Base-by-base conservation (phyloP, 768 basidiomycete species). In the Coprinopsis strossmayeri region DNA sequence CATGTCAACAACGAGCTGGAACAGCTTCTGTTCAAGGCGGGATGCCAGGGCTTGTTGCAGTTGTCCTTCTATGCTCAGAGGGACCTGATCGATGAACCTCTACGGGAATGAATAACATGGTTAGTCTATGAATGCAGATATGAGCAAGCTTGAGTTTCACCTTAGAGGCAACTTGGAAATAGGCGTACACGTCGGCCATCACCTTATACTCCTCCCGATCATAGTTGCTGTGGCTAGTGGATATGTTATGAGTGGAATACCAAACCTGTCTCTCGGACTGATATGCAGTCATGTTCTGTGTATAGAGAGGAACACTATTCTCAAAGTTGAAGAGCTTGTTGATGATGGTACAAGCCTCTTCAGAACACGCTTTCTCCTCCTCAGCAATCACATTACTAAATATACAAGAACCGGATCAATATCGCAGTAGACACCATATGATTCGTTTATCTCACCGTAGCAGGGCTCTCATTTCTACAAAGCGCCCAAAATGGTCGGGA, bases 41-140 rank as follows among this genome's bases (percentile, higher is more conserved):
- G 60, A 52, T 0, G 64, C 67, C 11, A 78, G 61, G 9, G 63
- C 58, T 30, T 69, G 66, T 38, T 77, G 67, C 25, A 80, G 63
- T 5, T 64, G 50, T 78, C 74, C 28, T 79, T 78, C 35, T 63
- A 49, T 28, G 48, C 40, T 66, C 7, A 74, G 57, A 1, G 81
- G 79, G 18, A 82, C 44, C 32, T 71, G 62, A 50, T 84, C 82
- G 28, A 79, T 70, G 53, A 79, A 64, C 9, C 79, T 73, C 82
- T 84, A 38, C 9, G 35, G 35, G 17, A 38, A 5, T 10, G 17
- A 38, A 38, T 7, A 38, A 7, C 7, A 7, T 32, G 30, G 30
- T 7, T 32, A 15, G 30, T 32, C 9, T 7, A 32, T 32, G 30
- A 7, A 7, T 7, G 30, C 9, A 15, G 7, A 15, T 7, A 7